phyloP scores from a whole-genome alignment of 345 rosid species.

The Rubroshorea leprosula region DNA sequence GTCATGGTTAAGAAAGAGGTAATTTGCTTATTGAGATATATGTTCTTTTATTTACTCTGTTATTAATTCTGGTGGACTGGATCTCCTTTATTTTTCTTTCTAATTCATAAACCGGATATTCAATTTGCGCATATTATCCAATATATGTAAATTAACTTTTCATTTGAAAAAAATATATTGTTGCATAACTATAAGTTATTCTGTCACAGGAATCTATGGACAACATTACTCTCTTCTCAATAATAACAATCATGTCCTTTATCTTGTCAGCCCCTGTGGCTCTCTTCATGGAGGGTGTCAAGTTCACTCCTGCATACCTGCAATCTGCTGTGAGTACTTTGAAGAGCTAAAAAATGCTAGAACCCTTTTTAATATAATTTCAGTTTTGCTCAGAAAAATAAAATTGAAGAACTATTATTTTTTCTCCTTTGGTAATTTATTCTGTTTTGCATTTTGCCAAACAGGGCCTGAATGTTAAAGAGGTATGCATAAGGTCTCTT shows the following conservation, averaged over 20 bases:
- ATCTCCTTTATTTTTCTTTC: neutral
- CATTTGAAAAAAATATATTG: constrained; percentile 1
- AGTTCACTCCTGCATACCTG: constrained; percentile 78
- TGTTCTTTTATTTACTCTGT: neutral
- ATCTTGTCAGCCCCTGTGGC: constrained; percentile 75
- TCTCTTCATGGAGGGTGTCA: constrained; percentile 78
- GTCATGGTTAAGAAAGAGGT: constrained; percentile 92
- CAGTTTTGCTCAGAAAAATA: too few relatives aligned
- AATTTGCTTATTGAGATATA: constrained; percentile 44
- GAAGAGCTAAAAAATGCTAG: too few relatives aligned
- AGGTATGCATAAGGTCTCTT: constrained; percentile 53
- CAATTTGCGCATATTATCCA: neutral
- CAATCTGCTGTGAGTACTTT: constrained; percentile 71
- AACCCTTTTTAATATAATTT: too few relatives aligned
- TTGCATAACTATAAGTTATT: constrained; percentile 14
- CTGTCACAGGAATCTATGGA: constrained; percentile 78
- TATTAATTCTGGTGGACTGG: too few relatives aligned
- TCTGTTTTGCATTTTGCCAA: neutral
- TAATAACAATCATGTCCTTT: constrained; percentile 94
- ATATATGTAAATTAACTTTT: neutral
- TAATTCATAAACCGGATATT: too few relatives aligned
- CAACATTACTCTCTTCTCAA: constrained; percentile 95
- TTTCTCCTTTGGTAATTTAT: too few relatives aligned
- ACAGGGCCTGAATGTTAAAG: constrained; percentile 67
- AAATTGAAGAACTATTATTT: too few relatives aligned